These are phyloP conservation scores for Echium plantagineum DNA, from an alignment of 257 asterid species.

Conservation along the genomic window DNA sequence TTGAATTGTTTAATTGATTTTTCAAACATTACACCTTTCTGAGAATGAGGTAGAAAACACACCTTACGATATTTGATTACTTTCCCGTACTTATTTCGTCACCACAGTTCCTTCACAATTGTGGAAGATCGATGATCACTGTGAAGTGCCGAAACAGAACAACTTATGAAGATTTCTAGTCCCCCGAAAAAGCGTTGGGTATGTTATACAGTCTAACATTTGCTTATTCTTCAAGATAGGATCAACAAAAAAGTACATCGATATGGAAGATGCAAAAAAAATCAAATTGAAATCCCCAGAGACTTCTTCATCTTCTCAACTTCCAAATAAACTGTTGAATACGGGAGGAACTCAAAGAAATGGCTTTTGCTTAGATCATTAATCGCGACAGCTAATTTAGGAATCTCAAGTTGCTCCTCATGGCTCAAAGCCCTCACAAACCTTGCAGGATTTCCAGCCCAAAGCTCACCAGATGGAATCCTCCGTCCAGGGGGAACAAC, in stretches of 20 bases:
- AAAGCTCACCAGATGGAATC: conserved; percentile 88
- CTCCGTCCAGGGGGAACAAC: conserved; percentile 95
- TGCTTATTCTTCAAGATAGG: not conserved
- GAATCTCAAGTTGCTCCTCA: conserved; percentile 82
- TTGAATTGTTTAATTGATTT: not conserved
- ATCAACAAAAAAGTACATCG: not conserved
- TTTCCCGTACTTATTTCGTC: not conserved
- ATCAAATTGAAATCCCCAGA: conserved; percentile 63
- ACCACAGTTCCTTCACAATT: not conserved
- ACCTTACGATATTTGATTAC: not conserved
- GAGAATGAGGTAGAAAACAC: not conserved
- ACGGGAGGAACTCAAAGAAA: conserved; percentile 74
- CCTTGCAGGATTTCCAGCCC: conserved; percentile 97
- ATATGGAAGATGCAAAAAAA: not conserved
- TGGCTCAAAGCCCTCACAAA: conserved; percentile 73
- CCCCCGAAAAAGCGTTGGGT: not conserved
- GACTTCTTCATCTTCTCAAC: conserved; percentile 87
- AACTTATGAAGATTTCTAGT: not conserved
- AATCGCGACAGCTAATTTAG: conserved; percentile 77
- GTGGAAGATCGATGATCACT: not conserved
- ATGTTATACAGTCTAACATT: not conserved
- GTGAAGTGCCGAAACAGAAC: not conserved
- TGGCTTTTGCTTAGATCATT: conserved; percentile 69
- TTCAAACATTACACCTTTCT: not conserved
- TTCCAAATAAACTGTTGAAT: conserved; percentile 82